Evolutionary conservation across 1,284 basidiomycete genomes (phyloP), one percentile per base, ranked within the genome.

Genomic region (Trichosporon sp.): DNA sequence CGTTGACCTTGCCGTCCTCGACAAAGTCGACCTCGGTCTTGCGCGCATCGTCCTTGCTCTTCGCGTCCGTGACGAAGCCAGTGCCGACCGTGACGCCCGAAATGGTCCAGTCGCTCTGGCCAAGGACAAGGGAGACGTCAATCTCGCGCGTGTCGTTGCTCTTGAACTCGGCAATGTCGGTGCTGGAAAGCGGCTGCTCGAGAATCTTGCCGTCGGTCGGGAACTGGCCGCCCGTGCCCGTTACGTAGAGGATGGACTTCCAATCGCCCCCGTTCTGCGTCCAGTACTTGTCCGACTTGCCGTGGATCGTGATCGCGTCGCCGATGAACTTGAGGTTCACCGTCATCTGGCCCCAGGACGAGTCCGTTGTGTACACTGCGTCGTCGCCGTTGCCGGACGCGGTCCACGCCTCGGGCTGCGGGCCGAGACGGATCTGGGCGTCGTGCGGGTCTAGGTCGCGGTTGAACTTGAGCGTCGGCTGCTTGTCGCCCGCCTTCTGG

Each of bases 251-350:
- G 11, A 40, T 43, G n/a, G 64, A 16, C 64, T 35, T 40, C 37
- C 40, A 46, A 38, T 65, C 64, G 2, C 38, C 19, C 38, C 40
- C 35, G 19, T 12, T 31, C 64, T 65, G 64, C 8, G 64, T 65
- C 64, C 64, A 65, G 38, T 40, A 40, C 64, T 19, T 46, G 38
- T 21, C 64, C 64, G 64, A 65, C 38, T 65, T 40, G 64, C 64
- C 64, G 37, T 65, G 64, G 38, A 48, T 63, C 59, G 31, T 63
- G 59, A 63, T 63, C 14, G 59, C 5, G 59, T 63, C 59, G 32
- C 59, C 59, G 59, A 63, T 63, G 32, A 63, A 63, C 59, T 63
- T 63, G 32, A 63, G 59, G 14, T 37, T 37, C 31, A 63, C 59
- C 16, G 31, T 63, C 59, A 63, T 63, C 59, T 63, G 59, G 14